phyloP scores from a whole-genome alignment of 352 stramenopile species.

The Phytopythium kandeliae region DNA sequence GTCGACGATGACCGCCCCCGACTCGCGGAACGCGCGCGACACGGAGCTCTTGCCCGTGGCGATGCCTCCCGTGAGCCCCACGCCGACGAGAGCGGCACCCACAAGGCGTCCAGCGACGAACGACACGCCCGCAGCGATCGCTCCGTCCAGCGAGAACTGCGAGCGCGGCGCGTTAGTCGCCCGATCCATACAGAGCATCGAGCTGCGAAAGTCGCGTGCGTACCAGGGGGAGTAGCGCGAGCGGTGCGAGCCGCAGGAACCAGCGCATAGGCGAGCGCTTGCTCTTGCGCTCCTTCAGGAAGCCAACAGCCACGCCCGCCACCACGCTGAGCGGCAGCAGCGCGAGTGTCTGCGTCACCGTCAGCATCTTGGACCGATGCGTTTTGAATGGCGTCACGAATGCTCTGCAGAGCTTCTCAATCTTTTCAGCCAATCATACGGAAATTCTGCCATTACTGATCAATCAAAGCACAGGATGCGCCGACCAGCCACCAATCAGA shows the following conservation, averaged over 20 bases:
- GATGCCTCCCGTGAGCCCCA: conserved; percentile 82
- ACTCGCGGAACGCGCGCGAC: conserved; percentile 44
- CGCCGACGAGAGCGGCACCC: conserved; percentile 54
- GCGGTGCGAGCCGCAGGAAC: conserved; percentile 31
- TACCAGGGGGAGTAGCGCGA: conserved; percentile 37
- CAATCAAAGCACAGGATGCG: too few species aligned
- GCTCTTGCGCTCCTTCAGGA: conserved; percentile 44
- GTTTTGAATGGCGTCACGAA: too few species aligned
- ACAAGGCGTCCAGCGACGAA: conserved; percentile 38
- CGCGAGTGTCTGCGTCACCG: conserved; percentile 21
- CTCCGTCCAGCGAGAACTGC: conserved; percentile 34
- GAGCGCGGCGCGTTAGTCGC: conserved; percentile 3
- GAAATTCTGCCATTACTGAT: not conserved
- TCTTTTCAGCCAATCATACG: conserved; percentile 21
- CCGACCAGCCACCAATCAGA: too few species aligned
- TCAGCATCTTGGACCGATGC: conserved; percentile 10
- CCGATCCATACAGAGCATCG: not conserved
- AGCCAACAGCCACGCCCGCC: conserved; percentile 36
- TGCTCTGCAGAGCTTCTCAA: too few species aligned
- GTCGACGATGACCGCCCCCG: conserved; percentile 73
- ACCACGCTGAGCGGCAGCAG: conserved; percentile 27
- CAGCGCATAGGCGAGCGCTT: conserved; percentile 40
- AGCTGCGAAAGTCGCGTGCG: too few species aligned
- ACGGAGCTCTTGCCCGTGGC: conserved; percentile 83
- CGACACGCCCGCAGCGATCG: conserved; percentile 13